Percentiles rank a stretch among this genome's conserved stretches.
Conservation (phyloP, 257 asterid genomes). For the Jacaranda mimosifolia region DNA sequence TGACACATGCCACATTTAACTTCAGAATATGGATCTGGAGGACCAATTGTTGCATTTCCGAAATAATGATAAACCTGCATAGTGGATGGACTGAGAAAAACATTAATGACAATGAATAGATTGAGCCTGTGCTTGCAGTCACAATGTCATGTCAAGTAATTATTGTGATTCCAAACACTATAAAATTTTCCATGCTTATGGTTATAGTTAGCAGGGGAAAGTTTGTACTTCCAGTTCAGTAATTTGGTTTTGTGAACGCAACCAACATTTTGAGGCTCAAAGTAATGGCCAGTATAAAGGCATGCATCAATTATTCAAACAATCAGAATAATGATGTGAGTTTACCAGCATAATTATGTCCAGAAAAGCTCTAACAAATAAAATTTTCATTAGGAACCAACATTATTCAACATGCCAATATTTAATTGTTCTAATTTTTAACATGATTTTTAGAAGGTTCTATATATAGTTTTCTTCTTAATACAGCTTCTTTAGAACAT, state of each 20-base stretch:
- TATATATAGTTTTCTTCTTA: not conserved
- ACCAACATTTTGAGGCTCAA: not conserved
- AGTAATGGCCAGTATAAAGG: not conserved
- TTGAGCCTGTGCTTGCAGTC: not conserved
- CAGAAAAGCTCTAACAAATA: not conserved
- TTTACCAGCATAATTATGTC: not conserved
- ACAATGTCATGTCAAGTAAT: not conserved
- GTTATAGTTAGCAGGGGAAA: not conserved
- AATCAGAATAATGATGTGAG: not conserved
- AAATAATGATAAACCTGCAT: slow-evolving; percentile 55
- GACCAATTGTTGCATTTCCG: slow-evolving; percentile 66
- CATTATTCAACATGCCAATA: not conserved
- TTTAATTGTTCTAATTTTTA: not conserved
- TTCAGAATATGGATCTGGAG: slow-evolving; percentile 55
- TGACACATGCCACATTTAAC: slow-evolving; percentile 62
- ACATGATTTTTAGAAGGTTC: not conserved
- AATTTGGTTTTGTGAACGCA: not conserved
- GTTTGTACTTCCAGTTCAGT: not conserved
- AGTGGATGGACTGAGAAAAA: slow-evolving; percentile 16
- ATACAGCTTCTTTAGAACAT: not conserved
- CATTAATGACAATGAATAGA: slow-evolving; percentile 1
- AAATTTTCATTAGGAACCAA: not conserved
- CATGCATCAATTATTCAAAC: not conserved
- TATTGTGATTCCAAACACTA: not conserved
- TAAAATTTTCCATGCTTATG: not conserved